A percentile compares a stretch with the other conserved stretches of the same genome.
phyloP scores from a whole-genome alignment of 768 basidiomycete species.

The Trametes elegans region DNA sequence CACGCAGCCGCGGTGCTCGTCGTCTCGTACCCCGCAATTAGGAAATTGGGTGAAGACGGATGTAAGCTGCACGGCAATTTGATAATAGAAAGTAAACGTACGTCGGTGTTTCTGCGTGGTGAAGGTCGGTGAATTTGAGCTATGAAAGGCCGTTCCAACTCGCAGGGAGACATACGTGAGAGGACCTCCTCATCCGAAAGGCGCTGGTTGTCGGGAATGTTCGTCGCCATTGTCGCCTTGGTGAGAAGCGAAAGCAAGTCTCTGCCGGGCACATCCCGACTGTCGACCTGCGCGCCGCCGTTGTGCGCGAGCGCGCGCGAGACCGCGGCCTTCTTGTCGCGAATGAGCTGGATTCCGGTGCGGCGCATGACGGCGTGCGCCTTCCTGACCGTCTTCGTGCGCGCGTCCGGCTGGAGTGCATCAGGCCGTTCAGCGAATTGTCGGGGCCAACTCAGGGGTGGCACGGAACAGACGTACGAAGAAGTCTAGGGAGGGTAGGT shows the following conservation, averaged over 20 bases:
- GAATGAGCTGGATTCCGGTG: conserved; percentile 29
- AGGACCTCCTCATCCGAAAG: conserved; percentile 64
- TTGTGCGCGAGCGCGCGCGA: neutral
- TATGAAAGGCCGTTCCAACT: no score
- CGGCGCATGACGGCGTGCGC: conserved; percentile 25
- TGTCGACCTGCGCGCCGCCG: conserved; percentile 31
- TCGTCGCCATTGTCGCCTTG: conserved; percentile 60
- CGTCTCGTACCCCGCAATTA: conserved; percentile 41
- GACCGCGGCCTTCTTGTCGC: conserved; percentile 34
- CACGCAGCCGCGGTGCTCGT: conserved; percentile 35
- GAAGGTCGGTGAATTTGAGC: conserved; percentile 28
- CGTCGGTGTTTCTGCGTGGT: conserved; percentile 17
- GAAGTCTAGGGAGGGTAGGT: conserved; percentile 22
- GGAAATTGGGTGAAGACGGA: conserved; percentile 4
- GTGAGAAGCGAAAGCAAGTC: conserved; percentile 62
- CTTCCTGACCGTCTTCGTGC: neutral
- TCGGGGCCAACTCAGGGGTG: neutral
- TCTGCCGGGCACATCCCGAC: conserved; percentile 15
- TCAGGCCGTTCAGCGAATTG: neutral
- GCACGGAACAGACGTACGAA: conserved; percentile 10
- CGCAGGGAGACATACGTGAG: conserved; percentile 46
- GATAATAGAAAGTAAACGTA: neutral
- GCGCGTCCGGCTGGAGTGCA: conserved; percentile 4
- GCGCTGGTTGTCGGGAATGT: conserved; percentile 50
- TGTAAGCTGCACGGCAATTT: no score